Conservation (phyloP, 2,329 filamentous ascomycete genomes). For the Paecilomyces dactylethromorphus region DNA sequence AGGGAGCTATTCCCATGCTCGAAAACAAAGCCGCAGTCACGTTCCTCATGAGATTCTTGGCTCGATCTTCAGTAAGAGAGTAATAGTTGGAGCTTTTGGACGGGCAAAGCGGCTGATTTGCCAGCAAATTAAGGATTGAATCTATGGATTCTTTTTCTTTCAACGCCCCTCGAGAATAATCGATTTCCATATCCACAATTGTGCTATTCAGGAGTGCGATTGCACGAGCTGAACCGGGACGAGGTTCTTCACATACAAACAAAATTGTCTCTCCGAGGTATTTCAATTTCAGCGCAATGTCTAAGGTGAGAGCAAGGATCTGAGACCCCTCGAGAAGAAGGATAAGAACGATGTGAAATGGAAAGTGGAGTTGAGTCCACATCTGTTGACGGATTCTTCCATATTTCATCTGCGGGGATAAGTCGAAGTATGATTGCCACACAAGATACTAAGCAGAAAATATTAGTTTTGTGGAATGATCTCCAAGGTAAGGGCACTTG, state of each 20-base stretch:
- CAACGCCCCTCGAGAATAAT: constrained; percentile 26
- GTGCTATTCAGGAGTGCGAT: constrained; percentile 29
- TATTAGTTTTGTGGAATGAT: background rate
- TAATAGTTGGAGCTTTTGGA: constrained; percentile 11
- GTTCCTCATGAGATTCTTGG: constrained; percentile 30
- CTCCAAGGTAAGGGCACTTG: constrained; percentile 13
- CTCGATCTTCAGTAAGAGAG: constrained; percentile 18
- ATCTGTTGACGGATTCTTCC: constrained; percentile 53
- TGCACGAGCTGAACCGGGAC: constrained; percentile 18
- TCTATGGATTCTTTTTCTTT: constrained; percentile 27
- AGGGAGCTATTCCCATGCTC: constrained; percentile 32
- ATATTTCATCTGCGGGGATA: constrained; percentile 45
- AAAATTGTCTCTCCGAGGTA: constrained; percentile 34
- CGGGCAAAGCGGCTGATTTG: constrained; percentile 23
- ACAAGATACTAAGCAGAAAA: constrained; percentile 42
- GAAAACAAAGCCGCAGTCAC: constrained; percentile 35
- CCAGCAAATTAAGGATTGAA: constrained; percentile 23
- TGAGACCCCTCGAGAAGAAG: constrained; percentile 61
- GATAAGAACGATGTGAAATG: constrained; percentile 57
- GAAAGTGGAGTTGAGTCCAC: constrained; percentile 49
- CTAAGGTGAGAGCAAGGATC: constrained; percentile 44
- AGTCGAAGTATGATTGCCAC: constrained; percentile 58
- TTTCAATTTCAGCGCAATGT: constrained; percentile 33
- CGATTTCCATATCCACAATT: constrained; percentile 34
- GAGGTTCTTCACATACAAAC: constrained; percentile 33